Evolutionary conservation across 768 basidiomycete species (phyloP).

Genomic region (Termitomyces sp.): DNA sequence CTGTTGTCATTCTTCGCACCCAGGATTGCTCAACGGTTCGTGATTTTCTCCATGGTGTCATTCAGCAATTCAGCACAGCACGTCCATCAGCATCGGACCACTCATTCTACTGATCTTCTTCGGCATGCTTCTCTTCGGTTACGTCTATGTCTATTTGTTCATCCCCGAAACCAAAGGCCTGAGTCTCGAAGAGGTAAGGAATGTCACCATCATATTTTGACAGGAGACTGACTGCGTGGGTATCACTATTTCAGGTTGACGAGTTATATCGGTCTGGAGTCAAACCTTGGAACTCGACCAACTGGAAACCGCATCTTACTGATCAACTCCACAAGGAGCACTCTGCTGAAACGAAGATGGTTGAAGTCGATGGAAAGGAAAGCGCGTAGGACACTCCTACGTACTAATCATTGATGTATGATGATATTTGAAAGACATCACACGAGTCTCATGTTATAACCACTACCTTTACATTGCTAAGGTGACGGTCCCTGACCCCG

Average conservation of each 20-base stretch:
- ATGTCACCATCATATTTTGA: slow-evolving; percentile 1
- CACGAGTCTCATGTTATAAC: not conserved
- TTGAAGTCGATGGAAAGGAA: slow-evolving; percentile 15
- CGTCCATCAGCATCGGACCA: slow-evolving; percentile 53
- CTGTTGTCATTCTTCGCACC: slow-evolving; percentile 71
- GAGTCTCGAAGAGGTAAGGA: slow-evolving; percentile 61
- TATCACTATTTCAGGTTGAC: slow-evolving; percentile 46
- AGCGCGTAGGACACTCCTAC: not conserved
- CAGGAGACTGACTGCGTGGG: not conserved
- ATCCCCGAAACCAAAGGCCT: slow-evolving; percentile 83
- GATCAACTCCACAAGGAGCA: slow-evolving; percentile 37
- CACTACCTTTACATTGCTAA: slow-evolving; percentile 16
- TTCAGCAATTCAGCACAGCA: not conserved
- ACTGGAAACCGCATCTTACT: slow-evolving; percentile 52
- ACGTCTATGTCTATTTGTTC: slow-evolving; percentile 68
- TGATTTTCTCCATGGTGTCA: not conserved
- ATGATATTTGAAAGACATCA: slow-evolving; percentile 1
- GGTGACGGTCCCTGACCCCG: slow-evolving; percentile 35
- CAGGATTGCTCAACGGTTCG: slow-evolving; percentile 45
- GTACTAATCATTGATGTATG: not conserved
- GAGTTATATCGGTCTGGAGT: slow-evolving; percentile 69
- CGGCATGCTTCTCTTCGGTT: slow-evolving; percentile 67
- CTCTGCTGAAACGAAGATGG: slow-evolving; percentile 3
- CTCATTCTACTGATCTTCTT: slow-evolving; percentile 76
- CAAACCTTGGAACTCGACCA: slow-evolving; percentile 60